These are phyloP conservation scores for Eutrema salsugineum DNA, from an alignment of 441 rosid species.

Conservation along the genomic window DNA sequence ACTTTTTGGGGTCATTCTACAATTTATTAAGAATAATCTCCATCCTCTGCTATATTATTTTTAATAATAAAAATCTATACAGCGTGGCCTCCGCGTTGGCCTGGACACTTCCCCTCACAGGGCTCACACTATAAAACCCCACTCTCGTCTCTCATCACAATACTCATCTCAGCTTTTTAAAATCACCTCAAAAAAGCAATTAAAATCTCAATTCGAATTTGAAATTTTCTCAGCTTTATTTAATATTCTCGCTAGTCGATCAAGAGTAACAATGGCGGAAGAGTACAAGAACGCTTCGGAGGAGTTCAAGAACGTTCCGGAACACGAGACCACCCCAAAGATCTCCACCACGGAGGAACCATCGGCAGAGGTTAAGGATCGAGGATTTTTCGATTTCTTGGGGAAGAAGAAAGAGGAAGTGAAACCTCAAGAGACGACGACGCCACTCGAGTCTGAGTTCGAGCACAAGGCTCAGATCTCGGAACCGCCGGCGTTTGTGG, in stretches of 20 bases:
- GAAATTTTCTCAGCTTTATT: neutral
- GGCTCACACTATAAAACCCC: slow-evolving; percentile 26
- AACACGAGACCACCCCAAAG: slow-evolving; percentile 25
- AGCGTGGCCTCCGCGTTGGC: slow-evolving; percentile 35
- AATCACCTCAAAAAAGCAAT: neutral
- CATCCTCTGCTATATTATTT: neutral
- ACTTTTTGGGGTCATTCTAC: slow-evolving; percentile 1
- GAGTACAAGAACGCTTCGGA: slow-evolving; percentile 28
- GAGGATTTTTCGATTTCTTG: slow-evolving; percentile 73
- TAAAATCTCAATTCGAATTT: neutral
- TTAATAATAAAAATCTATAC: slow-evolving; percentile 4
- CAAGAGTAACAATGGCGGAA: slow-evolving; percentile 23
- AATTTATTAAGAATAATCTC: neutral
- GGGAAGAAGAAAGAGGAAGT: slow-evolving; percentile 49
- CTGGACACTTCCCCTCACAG: slow-evolving; percentile 1
- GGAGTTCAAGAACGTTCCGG: slow-evolving; percentile 22
- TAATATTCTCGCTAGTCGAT: neutral
- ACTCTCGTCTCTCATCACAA: slow-evolving; percentile 19
- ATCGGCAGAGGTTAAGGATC: slow-evolving; percentile 46
- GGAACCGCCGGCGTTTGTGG: neutral
- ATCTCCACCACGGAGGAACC: slow-evolving; percentile 12
- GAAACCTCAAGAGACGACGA: slow-evolving; percentile 45
- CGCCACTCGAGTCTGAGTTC: slow-evolving; percentile 39
- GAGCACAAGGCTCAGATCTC: slow-evolving; percentile 54
- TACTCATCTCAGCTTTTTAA: slow-evolving; percentile 9